Percentiles rank a stretch among this genome's conserved stretches.
These are phyloP conservation scores for Cyberlindnera maclurae DNA, from an alignment of 805 yeast genomes.

Conservation along the genomic window DNA sequence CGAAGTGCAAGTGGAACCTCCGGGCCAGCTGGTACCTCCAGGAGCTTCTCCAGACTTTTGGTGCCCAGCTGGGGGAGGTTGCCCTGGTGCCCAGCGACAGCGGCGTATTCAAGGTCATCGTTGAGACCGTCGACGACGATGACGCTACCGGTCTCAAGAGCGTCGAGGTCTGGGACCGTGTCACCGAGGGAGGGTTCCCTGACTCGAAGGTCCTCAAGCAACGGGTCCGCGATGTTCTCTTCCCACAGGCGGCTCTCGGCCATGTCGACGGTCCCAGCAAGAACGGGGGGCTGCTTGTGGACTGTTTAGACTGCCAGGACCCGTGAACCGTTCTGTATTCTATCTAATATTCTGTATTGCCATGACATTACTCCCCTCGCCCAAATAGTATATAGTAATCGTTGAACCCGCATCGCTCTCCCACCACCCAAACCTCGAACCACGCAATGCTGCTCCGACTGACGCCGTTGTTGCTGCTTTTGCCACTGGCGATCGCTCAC, in stretches of 20 bases:
- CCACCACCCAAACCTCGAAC: too few relatives aligned
- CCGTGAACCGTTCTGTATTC: neutral
- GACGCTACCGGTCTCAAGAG: slow-evolving; percentile 26
- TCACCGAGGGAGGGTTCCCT: slow-evolving; percentile 67
- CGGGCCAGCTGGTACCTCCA: slow-evolving; percentile 86
- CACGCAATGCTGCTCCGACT: neutral
- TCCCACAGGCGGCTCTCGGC: slow-evolving; percentile 49
- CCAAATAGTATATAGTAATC: too few relatives aligned
- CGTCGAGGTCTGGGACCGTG: slow-evolving; percentile 54
- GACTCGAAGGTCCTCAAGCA: slow-evolving; percentile 76
- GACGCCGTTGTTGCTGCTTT: neutral
- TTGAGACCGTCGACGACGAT: slow-evolving; percentile 26
- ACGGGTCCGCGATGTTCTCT: slow-evolving; percentile 50
- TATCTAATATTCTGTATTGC: too few relatives aligned
- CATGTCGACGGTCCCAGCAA: slow-evolving; percentile 45
- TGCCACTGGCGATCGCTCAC: slow-evolving; percentile 11
- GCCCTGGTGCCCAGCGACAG: slow-evolving; percentile 39
- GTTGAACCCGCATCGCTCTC: too few relatives aligned
- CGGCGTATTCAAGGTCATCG: slow-evolving; percentile 57
- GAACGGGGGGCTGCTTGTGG: slow-evolving; percentile 16
- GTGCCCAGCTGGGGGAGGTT: slow-evolving; percentile 46
- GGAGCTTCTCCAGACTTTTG: slow-evolving; percentile 80
- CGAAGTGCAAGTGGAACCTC: slow-evolving; percentile 81
- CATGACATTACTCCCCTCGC: too few relatives aligned
- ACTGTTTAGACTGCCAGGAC: neutral